Evolutionary conservation across 164 flowering plant genomes (phyloP).

Genomic region (Nymphaea colorata): DNA sequence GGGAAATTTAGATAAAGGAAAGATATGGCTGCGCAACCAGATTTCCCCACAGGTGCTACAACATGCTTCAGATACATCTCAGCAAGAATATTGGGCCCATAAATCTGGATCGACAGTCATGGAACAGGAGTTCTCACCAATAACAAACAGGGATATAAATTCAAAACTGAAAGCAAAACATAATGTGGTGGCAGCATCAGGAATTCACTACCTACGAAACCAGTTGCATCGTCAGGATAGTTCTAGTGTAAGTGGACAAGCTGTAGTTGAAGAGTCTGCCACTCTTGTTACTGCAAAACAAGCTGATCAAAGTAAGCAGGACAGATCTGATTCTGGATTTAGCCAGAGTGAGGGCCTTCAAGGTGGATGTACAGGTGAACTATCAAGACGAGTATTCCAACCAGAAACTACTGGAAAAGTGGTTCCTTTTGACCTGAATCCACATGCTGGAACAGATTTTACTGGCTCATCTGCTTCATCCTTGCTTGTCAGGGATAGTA

Average conservation of each 20-base stretch:
- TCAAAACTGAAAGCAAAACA: constrained; percentile 18
- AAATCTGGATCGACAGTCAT: constrained; percentile 17
- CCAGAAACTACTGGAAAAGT: constrained; percentile 14
- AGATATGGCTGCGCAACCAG: constrained; percentile 19
- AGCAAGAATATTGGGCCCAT: constrained; percentile 20
- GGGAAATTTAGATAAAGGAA: constrained; percentile 24
- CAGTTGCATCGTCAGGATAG: constrained; percentile 29
- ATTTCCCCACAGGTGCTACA: constrained; percentile 24
- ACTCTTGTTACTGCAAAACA: constrained; percentile 15
- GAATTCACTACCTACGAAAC: constrained; percentile 22
- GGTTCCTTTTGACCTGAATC: not conserved
- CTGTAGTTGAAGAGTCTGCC: constrained; percentile 16
- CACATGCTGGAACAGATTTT: not conserved
- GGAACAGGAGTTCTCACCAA: constrained; percentile 17
- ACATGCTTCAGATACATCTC: constrained; percentile 16
- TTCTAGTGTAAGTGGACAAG: constrained; percentile 21
- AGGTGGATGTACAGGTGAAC: constrained; percentile 20
- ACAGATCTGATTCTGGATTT: constrained; percentile 19
- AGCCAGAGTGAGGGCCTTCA: constrained; percentile 16
- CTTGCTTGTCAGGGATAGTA: not conserved
- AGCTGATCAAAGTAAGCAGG: constrained; percentile 5
- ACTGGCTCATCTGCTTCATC: not conserved
- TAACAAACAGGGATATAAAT: not conserved
- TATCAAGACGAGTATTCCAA: constrained; percentile 18
- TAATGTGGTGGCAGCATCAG: constrained; percentile 20